Percentiles rank a stretch among this genome's conserved stretches.
These are phyloP conservation scores for Exophiala calicioides DNA, from an alignment of 2,329 filamentous ascomycete species.

Conservation along the genomic window DNA sequence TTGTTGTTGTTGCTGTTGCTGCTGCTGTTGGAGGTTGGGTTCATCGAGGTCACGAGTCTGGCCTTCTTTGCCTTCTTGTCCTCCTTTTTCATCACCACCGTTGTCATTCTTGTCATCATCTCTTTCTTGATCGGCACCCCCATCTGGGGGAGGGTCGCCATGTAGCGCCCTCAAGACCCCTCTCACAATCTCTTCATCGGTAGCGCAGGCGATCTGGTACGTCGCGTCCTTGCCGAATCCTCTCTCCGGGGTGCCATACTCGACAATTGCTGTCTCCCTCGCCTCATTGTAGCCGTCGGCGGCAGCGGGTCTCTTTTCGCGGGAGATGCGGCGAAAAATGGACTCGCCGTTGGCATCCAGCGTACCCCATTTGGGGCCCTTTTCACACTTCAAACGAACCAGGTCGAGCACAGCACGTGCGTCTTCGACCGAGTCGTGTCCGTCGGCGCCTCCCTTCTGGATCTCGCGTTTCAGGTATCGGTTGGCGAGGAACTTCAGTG, in stretches of 20 bases:
- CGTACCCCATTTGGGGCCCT: conserved; percentile 81
- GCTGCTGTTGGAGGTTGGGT: too few relatives aligned
- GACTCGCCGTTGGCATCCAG: conserved; percentile 79
- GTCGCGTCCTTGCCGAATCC: conserved; percentile 60
- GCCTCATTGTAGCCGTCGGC: conserved; percentile 36
- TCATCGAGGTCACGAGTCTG: too few relatives aligned
- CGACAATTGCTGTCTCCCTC: conserved; percentile 64
- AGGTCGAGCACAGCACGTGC: conserved; percentile 88
- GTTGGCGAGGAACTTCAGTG: conserved; percentile 83
- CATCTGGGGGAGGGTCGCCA: conserved; percentile 5
- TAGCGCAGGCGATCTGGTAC: conserved; percentile 57
- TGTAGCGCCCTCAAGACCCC: conserved; percentile 46
- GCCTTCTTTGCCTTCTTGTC: too few relatives aligned
- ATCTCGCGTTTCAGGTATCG: conserved; percentile 87
- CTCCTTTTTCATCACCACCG: background rate
- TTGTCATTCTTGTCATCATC: background rate
- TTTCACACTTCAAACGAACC: conserved; percentile 93
- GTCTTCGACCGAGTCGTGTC: conserved; percentile 92
- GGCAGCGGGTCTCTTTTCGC: conserved; percentile 52
- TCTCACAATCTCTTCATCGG: conserved; percentile 59
- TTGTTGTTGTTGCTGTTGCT: too few relatives aligned
- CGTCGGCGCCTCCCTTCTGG: conserved; percentile 72
- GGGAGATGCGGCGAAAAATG: conserved; percentile 78
- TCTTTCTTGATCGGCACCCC: background rate
- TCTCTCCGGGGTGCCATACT: conserved; percentile 79